A percentile compares a stretch with the other conserved stretches of the same genome.
These are phyloP conservation scores for Reticulascus tulasneorum DNA, from an alignment of 2,329 filamentous ascomycete genomes.

Conservation along the genomic window DNA sequence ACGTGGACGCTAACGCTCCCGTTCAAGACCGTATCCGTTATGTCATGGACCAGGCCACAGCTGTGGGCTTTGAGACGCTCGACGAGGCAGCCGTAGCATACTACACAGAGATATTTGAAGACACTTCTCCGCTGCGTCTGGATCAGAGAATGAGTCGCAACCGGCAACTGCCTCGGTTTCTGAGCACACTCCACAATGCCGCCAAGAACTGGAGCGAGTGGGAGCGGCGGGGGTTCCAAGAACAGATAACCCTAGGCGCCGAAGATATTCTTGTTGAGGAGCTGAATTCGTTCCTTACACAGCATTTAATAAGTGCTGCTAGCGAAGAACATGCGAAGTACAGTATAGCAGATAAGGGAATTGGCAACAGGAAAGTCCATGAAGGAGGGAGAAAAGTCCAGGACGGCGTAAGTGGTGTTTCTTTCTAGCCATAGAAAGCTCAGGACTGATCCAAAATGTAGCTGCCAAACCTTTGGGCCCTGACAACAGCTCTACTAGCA, in stretches of 20 bases:
- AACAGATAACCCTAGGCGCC: not conserved
- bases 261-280: not conserved
- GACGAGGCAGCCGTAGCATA: not conserved
- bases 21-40: not conserved
- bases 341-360: not conserved
- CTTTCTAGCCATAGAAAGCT: too few species aligned
- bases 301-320: not conserved
- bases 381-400: not conserved
- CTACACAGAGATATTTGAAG: not conserved
- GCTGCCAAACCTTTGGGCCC: slow-evolving; percentile 1
- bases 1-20: too few species aligned
- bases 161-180: not conserved
- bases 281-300: not conserved
- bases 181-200: not conserved
- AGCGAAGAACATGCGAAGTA: not conserved
- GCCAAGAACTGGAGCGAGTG: slow-evolving; percentile 1
- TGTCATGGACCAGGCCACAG: not conserved
- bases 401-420: slow-evolving; percentile 1
- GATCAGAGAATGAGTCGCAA: not conserved
- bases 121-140: not conserved
- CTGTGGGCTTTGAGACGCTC: not conserved
- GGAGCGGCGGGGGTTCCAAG: slow-evolving; percentile 1
- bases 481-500: not conserved
- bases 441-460: not conserved
- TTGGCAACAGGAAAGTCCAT: not conserved